A percentile compares a stretch with the other conserved stretches of the same genome.
These are phyloP conservation scores for Neurospora terricola DNA, from an alignment of 495 filamentous ascomycete genomes.

Conservation along the genomic window DNA sequence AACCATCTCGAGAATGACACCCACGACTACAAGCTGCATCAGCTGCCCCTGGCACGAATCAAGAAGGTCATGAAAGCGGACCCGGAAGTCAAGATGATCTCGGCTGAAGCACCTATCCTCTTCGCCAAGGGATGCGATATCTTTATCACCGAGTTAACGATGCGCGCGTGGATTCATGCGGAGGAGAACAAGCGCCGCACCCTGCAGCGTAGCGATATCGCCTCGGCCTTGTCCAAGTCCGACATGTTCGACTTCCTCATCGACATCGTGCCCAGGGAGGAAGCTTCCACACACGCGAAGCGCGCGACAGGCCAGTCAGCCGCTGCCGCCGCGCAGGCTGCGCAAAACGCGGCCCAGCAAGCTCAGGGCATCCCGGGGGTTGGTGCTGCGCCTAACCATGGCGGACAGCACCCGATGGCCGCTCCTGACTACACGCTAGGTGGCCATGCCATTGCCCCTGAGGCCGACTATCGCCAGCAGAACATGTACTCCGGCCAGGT, in stretches of 20 bases:
- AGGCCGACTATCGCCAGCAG: slow-evolving; percentile 70
- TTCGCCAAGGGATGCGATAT: slow-evolving; percentile 99
- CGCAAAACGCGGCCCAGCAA: slow-evolving; percentile 38
- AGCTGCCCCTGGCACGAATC: slow-evolving; percentile 89
- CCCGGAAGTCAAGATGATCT: slow-evolving; percentile 99
- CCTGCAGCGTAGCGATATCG: slow-evolving; percentile 91
- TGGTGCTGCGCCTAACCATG: slow-evolving; percentile 48
- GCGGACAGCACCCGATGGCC: slow-evolving; percentile 30
- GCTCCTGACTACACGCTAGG: slow-evolving; percentile 57
- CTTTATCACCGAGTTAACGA: slow-evolving; percentile 97
- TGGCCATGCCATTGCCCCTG: slow-evolving; percentile 36
- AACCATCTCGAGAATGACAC: slow-evolving; percentile 86
- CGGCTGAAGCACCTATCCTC: slow-evolving; percentile 91
- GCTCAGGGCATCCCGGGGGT: slow-evolving; percentile 52
- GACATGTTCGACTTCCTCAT: slow-evolving; percentile 99
- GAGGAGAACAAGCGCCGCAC: slow-evolving; percentile 98
- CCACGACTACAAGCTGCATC: slow-evolving; percentile 97
- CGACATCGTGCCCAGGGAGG: slow-evolving; percentile 94
- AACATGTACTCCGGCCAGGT: slow-evolving; percentile 72
- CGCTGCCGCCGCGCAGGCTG: slow-evolving; percentile 42
- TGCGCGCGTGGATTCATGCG: slow-evolving; percentile 99
- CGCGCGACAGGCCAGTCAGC: slow-evolving; percentile 36
- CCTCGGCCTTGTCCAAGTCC: slow-evolving; percentile 86
- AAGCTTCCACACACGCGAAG: slow-evolving; percentile 77
- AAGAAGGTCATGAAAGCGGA: slow-evolving; percentile 99